phyloP scores from a whole-genome alignment of 2,329 filamentous ascomycete species.

The Penicillium sp. region DNA sequence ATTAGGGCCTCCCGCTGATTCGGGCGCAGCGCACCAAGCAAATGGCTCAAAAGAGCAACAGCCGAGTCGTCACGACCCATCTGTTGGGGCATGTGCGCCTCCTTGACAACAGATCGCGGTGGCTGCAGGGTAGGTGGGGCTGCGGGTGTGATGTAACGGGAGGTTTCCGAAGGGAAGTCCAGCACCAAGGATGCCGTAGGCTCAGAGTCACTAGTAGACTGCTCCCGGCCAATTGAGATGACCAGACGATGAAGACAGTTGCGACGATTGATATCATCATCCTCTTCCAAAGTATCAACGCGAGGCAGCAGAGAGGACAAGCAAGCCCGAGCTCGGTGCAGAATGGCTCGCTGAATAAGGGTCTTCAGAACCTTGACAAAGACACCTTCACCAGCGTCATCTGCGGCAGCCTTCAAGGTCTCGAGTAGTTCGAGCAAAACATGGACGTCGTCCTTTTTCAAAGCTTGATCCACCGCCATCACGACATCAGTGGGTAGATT shows the following conservation, averaged over 20 bases:
- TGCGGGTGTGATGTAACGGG: slow-evolving; percentile 77
- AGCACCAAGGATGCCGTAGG: slow-evolving; percentile 53
- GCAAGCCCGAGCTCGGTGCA: slow-evolving; percentile 68
- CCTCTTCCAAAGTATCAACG: slow-evolving; percentile 72
- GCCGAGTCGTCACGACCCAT: slow-evolving; percentile 69
- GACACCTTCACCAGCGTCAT: slow-evolving; percentile 61
- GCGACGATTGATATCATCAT: slow-evolving; percentile 88
- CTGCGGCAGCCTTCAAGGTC: slow-evolving; percentile 55
- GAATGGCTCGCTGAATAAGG: slow-evolving; percentile 55
- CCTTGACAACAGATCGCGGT: slow-evolving; percentile 62
- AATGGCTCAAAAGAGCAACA: slow-evolving; percentile 62
- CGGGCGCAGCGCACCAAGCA: slow-evolving; percentile 66
- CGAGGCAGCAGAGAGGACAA: slow-evolving; percentile 69
- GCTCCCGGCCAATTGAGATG: slow-evolving; percentile 81
- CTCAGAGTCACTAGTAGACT: slow-evolving; percentile 55
- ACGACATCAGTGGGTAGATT: slow-evolving; percentile 62
- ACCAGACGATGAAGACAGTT: slow-evolving; percentile 92
- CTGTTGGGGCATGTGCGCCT: slow-evolving; percentile 60
- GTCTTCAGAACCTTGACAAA: slow-evolving; percentile 58
- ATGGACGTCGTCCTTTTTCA: slow-evolving; percentile 42
- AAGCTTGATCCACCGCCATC: slow-evolving; percentile 41
- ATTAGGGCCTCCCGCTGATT: slow-evolving; percentile 67
- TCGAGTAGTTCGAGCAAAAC: slow-evolving; percentile 52
- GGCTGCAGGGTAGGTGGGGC: slow-evolving; percentile 64
- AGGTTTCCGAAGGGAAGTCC: slow-evolving; percentile 54